These are phyloP conservation scores for Posidonia oceanica DNA, from an alignment of 116 monocot genomes.

Conservation along the genomic window DNA sequence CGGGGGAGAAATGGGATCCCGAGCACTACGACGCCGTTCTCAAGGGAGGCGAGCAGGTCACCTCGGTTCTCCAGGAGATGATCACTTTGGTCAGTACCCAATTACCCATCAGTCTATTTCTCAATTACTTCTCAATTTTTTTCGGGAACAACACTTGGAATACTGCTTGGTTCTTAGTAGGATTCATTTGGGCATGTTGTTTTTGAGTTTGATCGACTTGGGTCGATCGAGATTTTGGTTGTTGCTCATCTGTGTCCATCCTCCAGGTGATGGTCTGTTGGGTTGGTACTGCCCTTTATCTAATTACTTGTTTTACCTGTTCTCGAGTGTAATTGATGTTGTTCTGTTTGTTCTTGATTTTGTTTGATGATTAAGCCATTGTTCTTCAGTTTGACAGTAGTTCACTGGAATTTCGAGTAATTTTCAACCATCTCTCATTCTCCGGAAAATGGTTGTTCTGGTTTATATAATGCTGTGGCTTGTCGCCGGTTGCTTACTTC, in stretches of 20 bases:
- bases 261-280: not conserved
- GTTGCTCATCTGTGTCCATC: not conserved
- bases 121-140: not conserved
- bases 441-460: too few species aligned
- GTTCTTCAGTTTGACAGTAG: too few species aligned
- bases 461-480: too few species aligned
- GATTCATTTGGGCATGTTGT: not conserved
- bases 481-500: too few species aligned
- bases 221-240: not conserved
- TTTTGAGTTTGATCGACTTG: not conserved
- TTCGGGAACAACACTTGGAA: not conserved
- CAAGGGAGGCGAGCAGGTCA: constrained; percentile 90
- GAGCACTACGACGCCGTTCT: constrained; percentile 52
- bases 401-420: too few species aligned
- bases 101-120: not conserved
- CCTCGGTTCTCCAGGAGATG: constrained; percentile 85
- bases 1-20: constrained; percentile 30
- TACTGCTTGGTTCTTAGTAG: not conserved
- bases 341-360: too few species aligned
- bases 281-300: not conserved
- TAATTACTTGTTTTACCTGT: too few species aligned
- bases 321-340: too few species aligned
- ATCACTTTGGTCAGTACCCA: constrained; percentile 43
- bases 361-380: too few species aligned
- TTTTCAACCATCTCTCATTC: too few species aligned